Conservation (phyloP, 2,329 filamentous ascomycete genomes). For the Pseudocercospora pini-densiflorae region DNA sequence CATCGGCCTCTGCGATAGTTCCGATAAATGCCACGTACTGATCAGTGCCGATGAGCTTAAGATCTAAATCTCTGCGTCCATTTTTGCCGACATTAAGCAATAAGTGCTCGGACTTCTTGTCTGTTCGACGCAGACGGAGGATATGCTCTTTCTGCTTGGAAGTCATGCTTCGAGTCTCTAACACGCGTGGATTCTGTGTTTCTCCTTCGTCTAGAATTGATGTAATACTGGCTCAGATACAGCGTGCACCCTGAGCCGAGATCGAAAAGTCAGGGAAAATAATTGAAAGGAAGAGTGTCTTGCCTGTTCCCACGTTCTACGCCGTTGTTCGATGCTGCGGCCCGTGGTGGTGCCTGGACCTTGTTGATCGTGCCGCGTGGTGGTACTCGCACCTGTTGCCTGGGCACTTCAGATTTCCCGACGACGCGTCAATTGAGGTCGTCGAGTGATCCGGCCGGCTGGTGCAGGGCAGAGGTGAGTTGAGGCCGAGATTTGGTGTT, state of each 20-base stretch:
- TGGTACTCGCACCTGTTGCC: constrained; percentile 1
- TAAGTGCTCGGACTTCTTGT: constrained; percentile 48
- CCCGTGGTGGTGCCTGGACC: constrained; percentile 2
- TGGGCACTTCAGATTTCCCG: not conserved
- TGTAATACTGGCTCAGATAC: not conserved
- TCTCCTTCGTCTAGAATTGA: not conserved
- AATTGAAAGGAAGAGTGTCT: constrained; percentile 1
- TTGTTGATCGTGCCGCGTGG: not conserved
- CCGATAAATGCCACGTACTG: constrained; percentile 63
- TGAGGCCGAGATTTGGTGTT: not conserved
- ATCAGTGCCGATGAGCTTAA: constrained; percentile 72
- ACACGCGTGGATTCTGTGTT: not conserved
- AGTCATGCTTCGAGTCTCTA: constrained; percentile 14
- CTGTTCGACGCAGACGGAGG: constrained; percentile 62
- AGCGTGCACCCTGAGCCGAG: not conserved
- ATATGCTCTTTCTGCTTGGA: constrained; percentile 43
- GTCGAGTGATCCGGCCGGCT: not conserved
- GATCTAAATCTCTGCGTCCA: constrained; percentile 60
- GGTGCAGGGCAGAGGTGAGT: not conserved
- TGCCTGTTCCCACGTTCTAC: constrained; percentile 12
- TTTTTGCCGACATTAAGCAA: constrained; percentile 63
- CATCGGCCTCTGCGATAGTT: constrained; percentile 63
- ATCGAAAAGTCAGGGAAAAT: not conserved
- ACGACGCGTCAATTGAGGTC: constrained; percentile 3
- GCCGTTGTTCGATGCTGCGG: constrained; percentile 2